phyloP scores from a whole-genome alignment of 768 basidiomycete genomes.

The Trametes sanguinea region DNA sequence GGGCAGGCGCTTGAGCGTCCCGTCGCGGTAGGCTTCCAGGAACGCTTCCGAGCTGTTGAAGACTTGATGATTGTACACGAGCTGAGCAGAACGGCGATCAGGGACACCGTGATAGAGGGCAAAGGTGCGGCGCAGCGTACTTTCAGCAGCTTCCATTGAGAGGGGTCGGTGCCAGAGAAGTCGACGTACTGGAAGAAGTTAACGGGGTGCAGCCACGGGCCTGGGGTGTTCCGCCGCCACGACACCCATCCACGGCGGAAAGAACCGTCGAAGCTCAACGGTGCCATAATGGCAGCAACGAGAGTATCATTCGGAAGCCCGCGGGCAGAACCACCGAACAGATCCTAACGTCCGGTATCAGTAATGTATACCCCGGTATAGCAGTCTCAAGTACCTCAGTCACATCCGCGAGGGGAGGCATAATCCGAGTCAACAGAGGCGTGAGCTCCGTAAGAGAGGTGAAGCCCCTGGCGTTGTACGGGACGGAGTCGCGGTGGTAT shows the following conservation, averaged over 20 bases:
- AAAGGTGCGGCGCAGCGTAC: slow-evolving; percentile 27
- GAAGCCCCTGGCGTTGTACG: slow-evolving; percentile 53
- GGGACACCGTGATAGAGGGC: not conserved
- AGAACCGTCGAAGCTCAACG: slow-evolving; percentile 60
- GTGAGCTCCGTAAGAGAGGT: slow-evolving; percentile 34
- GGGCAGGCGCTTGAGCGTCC: slow-evolving; percentile 48
- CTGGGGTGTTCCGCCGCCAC: slow-evolving; percentile 51
- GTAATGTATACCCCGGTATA: not conserved
- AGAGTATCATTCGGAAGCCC: slow-evolving; percentile 54
- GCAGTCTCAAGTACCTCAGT: slow-evolving; percentile 39
- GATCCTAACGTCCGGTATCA: slow-evolving; percentile 37
- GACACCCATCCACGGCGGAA: slow-evolving; percentile 58
- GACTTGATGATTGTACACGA: slow-evolving; percentile 62
- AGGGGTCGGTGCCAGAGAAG: slow-evolving; percentile 51
- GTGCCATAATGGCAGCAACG: slow-evolving; percentile 46
- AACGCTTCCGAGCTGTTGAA: slow-evolving; percentile 53
- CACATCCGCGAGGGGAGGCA: slow-evolving; percentile 41
- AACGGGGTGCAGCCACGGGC: slow-evolving; percentile 54
- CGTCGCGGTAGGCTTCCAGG: slow-evolving; percentile 52
- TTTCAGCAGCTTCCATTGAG: slow-evolving; percentile 54
- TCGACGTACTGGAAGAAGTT: slow-evolving; percentile 62
- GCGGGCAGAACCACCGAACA: slow-evolving; percentile 48
- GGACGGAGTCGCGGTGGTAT: slow-evolving; percentile 53
- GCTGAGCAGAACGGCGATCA: slow-evolving; percentile 28
- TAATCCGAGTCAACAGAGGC: slow-evolving; percentile 35